Evolutionary conservation across 2,329 filamentous ascomycete species (phyloP), one percentile per base, ranked within the genome.

Genomic region (Calonectria crousiana): DNA sequence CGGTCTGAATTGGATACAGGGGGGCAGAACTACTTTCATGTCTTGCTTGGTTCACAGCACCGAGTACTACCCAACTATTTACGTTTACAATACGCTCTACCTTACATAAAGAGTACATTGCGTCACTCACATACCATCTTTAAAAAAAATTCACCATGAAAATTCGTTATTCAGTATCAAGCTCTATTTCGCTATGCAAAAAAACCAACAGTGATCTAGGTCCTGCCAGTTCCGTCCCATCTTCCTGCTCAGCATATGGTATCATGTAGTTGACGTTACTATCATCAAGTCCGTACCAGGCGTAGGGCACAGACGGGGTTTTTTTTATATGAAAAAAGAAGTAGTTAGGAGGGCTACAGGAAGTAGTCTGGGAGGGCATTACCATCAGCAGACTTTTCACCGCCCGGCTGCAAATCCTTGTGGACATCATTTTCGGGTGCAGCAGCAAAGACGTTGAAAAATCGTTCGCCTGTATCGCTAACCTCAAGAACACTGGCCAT

Each of bases 371-470:
- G 94, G 81, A 97, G 84, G 83, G 89, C 87, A 69, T 87, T 92
- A 3, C 89, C 89, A 75, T 93, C 91, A 3, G 88, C 89, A n/a
- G 86, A 83, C 85, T 95, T 95, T 73, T 97, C 95, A 80, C 91
- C 90, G 74, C 92, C 91, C 74, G 93, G 91, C 84, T 97, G 95
- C 81, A 94, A 90, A 83, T 98, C 95, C 82, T 98, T 94, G 83
- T 97, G 94, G 78, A 93, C 87, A 83, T 98, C 96, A 81, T 99
- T 98, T 85, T 99, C 97, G 3, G 97, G 97, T 34, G 97, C 96
- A 4, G 97, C 97, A 71, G 97, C 95, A 84, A 99, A 99, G 30
- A 98, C 96, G 83, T 99, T 99, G 88, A 98, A 99, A 85, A 95
- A 98, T 73, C 96, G 90, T 85, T 98, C 95, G 47, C 97, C 96